phyloP scores from a whole-genome alignment of 2,329 filamentous ascomycete species.

The Sphaerulina vaccinii region DNA sequence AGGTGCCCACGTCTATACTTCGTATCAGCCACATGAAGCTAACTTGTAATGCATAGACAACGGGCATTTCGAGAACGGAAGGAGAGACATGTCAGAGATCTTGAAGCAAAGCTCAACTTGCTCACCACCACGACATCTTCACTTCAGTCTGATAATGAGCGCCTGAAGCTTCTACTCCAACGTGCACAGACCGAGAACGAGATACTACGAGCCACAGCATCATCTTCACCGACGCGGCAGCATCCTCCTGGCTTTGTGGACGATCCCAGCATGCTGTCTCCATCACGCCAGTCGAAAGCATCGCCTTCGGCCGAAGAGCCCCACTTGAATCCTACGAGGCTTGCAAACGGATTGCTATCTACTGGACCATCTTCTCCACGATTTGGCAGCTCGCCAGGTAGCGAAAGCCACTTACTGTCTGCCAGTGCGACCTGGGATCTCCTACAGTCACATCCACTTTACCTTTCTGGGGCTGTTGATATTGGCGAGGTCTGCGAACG shows the following conservation, averaged over 20 bases:
- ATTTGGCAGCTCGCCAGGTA: constrained; percentile 16
- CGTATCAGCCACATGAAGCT: constrained; percentile 2
- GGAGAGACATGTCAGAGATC: constrained; percentile 88
- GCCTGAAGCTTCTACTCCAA: constrained; percentile 78
- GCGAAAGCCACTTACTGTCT: constrained; percentile 61
- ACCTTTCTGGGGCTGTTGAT: constrained; percentile 74
- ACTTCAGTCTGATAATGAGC: constrained; percentile 79
- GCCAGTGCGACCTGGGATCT: constrained; percentile 85
- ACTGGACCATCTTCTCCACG: constrained; percentile 21
- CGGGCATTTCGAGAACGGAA: constrained; percentile 95
- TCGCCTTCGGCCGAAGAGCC: constrained; percentile 21
- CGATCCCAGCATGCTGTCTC: constrained; percentile 28
- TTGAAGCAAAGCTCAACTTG: constrained; percentile 78
- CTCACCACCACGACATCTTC: constrained; percentile 73
- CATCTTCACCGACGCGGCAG: constrained; percentile 46
- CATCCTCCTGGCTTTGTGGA: constrained; percentile 41
- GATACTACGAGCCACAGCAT: constrained; percentile 78
- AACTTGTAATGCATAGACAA: constrained; percentile 60
- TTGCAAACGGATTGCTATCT: constrained; percentile 26
- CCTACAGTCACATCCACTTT: constrained; percentile 77
- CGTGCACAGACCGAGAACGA: constrained; percentile 88
- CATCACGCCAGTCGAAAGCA: constrained; percentile 22
- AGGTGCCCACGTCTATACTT: constrained; percentile 40
- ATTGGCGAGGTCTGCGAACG: constrained; percentile 76
- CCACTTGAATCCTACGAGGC: constrained; percentile 17